A percentile compares a stretch with the other conserved stretches of the same genome.
phyloP scores from a whole-genome alignment of 108 stramenopile species.

The Skeletonema tropicum region DNA sequence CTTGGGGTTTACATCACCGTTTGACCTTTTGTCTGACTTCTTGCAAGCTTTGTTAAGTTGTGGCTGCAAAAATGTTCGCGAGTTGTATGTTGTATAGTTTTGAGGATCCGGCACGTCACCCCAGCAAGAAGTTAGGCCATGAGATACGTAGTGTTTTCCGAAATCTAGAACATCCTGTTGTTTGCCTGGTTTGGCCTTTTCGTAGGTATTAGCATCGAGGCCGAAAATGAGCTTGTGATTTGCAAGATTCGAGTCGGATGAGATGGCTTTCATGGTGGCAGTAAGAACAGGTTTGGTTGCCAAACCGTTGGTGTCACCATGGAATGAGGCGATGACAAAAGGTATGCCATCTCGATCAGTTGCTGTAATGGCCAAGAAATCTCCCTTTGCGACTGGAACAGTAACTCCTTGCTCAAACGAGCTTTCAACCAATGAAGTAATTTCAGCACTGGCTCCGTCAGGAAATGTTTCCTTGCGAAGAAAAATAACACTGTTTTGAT shows the following conservation, averaged over 20 bases:
- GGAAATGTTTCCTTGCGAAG: constrained; percentile 69
- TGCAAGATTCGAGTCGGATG: constrained; percentile 25
- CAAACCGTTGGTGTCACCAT: constrained; percentile 91
- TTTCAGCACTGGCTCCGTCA: constrained; percentile 57
- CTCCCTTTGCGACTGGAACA: constrained; percentile 84
- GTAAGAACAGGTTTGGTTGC: constrained; percentile 82
- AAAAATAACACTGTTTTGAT: constrained; percentile 88
- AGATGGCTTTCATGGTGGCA: constrained; percentile 66
- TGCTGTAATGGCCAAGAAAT: constrained; percentile 70
- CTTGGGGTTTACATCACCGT: constrained; percentile 88
- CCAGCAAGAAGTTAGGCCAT: constrained; percentile 71
- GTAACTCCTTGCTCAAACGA: constrained; percentile 57
- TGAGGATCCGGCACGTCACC: constrained; percentile 70
- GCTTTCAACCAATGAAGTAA: constrained; percentile 55
- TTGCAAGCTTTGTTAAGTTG: constrained; percentile 91
- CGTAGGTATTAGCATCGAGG: constrained; percentile 90
- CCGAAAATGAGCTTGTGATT: constrained; percentile 80
- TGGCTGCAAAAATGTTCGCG: constrained; percentile 80
- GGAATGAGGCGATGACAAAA: constrained; percentile 81
- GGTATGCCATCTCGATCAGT: constrained; percentile 41
- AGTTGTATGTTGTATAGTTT: constrained; percentile 81
- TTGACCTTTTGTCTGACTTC: constrained; percentile 56
- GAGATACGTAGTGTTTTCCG: constrained; percentile 43
- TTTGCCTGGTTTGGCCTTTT: constrained; percentile 70
- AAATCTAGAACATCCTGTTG: constrained; percentile 81